These are phyloP conservation scores for Collybiopsis confluens DNA, from an alignment of 768 basidiomycete genomes.

Conservation along the genomic window DNA sequence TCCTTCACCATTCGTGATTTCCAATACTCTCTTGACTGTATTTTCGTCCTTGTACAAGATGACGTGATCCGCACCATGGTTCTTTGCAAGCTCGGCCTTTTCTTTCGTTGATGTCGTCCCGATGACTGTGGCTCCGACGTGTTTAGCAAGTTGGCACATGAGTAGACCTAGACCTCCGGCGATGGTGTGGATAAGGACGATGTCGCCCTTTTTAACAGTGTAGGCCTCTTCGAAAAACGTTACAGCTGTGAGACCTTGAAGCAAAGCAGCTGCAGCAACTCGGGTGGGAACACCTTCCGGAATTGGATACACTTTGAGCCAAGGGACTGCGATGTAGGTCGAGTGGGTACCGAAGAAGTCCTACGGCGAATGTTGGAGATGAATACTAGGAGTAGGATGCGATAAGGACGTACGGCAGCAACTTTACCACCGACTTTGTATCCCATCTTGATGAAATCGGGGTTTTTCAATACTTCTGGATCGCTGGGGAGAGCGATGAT, in stretches of 20 bases:
- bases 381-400: neutral
- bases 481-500: constrained; percentile 75
- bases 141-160: constrained; percentile 64
- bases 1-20: constrained; percentile 77
- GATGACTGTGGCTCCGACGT: constrained; percentile 83
- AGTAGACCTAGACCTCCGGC: constrained; percentile 84
- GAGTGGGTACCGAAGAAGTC: constrained; percentile 52
- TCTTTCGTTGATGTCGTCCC: constrained; percentile 85
- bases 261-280: constrained; percentile 59
- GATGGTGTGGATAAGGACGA: constrained; percentile 83
- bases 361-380: constrained; percentile 22
- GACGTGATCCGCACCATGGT: constrained; percentile 82
- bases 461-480: constrained; percentile 49
- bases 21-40: constrained; percentile 67
- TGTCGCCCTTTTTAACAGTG: constrained; percentile 74
- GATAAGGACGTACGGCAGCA: constrained; percentile 48
- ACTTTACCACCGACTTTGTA: constrained; percentile 70
- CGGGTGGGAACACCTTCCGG: constrained; percentile 58
- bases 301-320: constrained; percentile 56
- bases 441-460: constrained; percentile 58
- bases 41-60: constrained; percentile 77
- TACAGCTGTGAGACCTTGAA: constrained; percentile 78
- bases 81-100: constrained; percentile 78
- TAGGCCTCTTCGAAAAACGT: constrained; percentile 84
- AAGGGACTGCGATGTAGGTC: constrained; percentile 69